Evolutionary conservation across 345 rosid genomes (phyloP).

Genomic region (Angophora floribunda): DNA sequence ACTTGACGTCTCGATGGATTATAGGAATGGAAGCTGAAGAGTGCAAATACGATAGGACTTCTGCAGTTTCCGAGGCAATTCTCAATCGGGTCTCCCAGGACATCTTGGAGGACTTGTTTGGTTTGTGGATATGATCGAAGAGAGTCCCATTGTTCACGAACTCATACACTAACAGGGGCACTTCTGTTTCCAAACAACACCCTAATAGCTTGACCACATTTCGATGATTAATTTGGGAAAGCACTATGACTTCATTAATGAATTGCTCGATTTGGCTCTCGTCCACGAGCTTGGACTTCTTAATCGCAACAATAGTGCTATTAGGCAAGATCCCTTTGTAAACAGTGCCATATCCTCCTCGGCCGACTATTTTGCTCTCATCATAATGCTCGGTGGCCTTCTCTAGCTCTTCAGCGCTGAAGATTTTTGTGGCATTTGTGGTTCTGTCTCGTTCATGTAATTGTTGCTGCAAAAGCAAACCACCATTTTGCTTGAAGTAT

Average conservation of each 20-base stretch:
- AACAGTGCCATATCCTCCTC: slow-evolving; percentile 34
- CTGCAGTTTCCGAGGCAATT: slow-evolving; percentile 17
- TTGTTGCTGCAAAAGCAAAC: slow-evolving; percentile 23
- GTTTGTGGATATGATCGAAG: slow-evolving; percentile 22
- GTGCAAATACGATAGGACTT: slow-evolving; percentile 25
- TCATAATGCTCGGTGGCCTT: slow-evolving; percentile 31
- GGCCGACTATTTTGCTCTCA: slow-evolving; percentile 21
- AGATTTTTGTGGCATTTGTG: slow-evolving; percentile 11
- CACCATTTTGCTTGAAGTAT: slow-evolving; percentile 22
- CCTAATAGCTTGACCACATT: slow-evolving; percentile 40
- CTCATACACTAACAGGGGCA: slow-evolving; percentile 37
- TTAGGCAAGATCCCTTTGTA: slow-evolving; percentile 34
- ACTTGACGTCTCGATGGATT: slow-evolving; percentile 27
- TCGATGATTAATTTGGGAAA: slow-evolving; percentile 38
- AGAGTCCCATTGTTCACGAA: slow-evolving; percentile 34
- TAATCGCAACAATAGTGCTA: slow-evolving; percentile 24
- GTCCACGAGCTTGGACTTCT: slow-evolving; percentile 27
- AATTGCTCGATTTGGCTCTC: slow-evolving; percentile 30
- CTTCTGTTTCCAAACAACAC: slow-evolving; percentile 36
- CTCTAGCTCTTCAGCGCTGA: slow-evolving; percentile 20
- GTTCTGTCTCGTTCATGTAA: background rate
- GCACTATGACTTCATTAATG: slow-evolving; percentile 34
- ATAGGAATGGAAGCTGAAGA: slow-evolving; percentile 18
- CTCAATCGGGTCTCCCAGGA: slow-evolving; percentile 22
- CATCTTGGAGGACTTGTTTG: background rate